phyloP scores from a whole-genome alignment of 495 filamentous ascomycete species.

The Penicillium chermesinum region DNA sequence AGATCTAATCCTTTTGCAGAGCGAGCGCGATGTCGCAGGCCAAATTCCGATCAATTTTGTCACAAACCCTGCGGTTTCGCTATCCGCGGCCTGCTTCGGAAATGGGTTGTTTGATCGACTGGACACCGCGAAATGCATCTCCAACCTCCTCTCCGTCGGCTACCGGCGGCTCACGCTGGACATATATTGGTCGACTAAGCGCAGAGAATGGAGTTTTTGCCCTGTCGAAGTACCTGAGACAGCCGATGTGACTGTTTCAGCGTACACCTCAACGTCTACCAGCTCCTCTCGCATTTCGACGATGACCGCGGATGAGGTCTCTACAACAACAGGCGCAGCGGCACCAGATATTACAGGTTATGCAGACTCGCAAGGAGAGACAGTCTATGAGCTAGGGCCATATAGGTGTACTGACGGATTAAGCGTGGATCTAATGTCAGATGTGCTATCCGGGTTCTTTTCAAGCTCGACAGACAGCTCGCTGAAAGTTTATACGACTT shows the following conservation, averaged over 20 bases:
- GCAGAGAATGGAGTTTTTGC: slow-evolving; percentile 54
- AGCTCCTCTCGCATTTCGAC: slow-evolving; percentile 12
- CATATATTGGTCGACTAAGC: slow-evolving; percentile 56
- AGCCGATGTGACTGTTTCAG: slow-evolving; percentile 20
- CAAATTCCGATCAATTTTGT: slow-evolving; percentile 60
- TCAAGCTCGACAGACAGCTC: slow-evolving; percentile 40
- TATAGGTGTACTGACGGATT: slow-evolving; percentile 52
- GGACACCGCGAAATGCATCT: slow-evolving; percentile 48
- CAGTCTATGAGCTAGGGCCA: slow-evolving; percentile 47
- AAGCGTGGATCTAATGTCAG: slow-evolving; percentile 41
- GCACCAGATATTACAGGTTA: slow-evolving; percentile 24
- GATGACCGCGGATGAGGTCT: slow-evolving; percentile 13
- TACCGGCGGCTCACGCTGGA: slow-evolving; percentile 57
- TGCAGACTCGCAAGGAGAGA: slow-evolving; percentile 26
- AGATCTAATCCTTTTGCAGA: slow-evolving; percentile 27
- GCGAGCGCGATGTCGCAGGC: slow-evolving; percentile 56
- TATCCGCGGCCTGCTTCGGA: slow-evolving; percentile 56
- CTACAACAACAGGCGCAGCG: slow-evolving; percentile 23
- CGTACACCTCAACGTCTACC: slow-evolving; percentile 17
- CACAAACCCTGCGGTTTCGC: slow-evolving; percentile 48
- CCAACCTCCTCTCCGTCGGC: slow-evolving; percentile 55
- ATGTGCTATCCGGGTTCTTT: slow-evolving; percentile 47
- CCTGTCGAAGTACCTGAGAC: slow-evolving; percentile 40
- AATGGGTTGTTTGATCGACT: slow-evolving; percentile 44
- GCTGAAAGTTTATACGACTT: slow-evolving; percentile 38